A percentile compares a stretch with the other conserved stretches of the same genome.
These are phyloP conservation scores for Beauveria australis DNA, from an alignment of 2,329 filamentous ascomycete species.

Conservation along the genomic window DNA sequence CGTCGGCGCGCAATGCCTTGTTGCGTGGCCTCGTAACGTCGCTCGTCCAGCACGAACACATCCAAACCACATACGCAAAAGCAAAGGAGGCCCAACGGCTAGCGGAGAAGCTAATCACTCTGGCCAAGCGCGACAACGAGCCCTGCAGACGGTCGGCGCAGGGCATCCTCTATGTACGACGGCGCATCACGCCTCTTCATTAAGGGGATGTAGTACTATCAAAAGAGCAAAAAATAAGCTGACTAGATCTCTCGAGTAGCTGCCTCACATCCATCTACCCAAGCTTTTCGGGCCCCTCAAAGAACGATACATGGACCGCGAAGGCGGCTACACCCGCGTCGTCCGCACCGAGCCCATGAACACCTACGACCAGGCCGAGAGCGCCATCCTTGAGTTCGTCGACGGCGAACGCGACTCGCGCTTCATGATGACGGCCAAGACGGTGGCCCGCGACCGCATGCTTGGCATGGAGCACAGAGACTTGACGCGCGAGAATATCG, in stretches of 20 bases:
- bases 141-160: conserved; percentile 67
- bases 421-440: conserved; percentile 86
- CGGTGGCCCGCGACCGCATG: conserved; percentile 57
- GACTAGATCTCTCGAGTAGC: conserved; percentile 27
- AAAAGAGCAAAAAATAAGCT: not conserved
- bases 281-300: conserved; percentile 84
- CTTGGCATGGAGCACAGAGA: conserved; percentile 54
- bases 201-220: not conserved
- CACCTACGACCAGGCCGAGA: conserved; percentile 73
- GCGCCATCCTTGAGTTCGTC: conserved; percentile 88
- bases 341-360: conserved; percentile 85
- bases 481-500: conserved; percentile 68
- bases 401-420: conserved; percentile 91
- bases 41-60: conserved; percentile 85
- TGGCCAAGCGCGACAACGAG: conserved; percentile 88
- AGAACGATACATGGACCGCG: conserved; percentile 67
- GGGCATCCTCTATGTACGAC: conserved; percentile 74
- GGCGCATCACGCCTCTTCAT: not conserved
- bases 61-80: conserved; percentile 91
- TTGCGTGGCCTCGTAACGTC: conserved; percentile 94
- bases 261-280: conserved; percentile 60
- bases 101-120: conserved; percentile 87
- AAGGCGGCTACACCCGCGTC: conserved; percentile 91
- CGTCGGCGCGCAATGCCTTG: conserved; percentile 81
- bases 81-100: conserved; percentile 93